Evolutionary conservation across 1,139 yeast species (phyloP).

Genomic region (Kodamaea plutei): DNA sequence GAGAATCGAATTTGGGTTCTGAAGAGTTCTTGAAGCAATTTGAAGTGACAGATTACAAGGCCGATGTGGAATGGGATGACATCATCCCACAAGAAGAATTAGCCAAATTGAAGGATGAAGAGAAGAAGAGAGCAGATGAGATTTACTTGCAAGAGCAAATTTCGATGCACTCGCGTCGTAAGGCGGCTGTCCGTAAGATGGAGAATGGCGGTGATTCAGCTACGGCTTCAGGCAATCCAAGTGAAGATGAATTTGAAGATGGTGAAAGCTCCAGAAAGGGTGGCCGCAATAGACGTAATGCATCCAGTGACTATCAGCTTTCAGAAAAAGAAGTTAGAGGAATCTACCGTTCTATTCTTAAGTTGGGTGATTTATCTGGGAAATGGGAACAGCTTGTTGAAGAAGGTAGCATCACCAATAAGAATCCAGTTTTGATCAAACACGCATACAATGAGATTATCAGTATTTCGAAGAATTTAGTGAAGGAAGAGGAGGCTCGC

Average conservation of each 20-base stretch:
- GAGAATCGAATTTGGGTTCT: conserved; percentile 95
- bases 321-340: conserved; percentile 87
- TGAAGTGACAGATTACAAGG: conserved; percentile 97
- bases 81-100: conserved; percentile 96
- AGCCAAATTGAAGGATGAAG: conserved; percentile 84
- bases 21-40: conserved; percentile 96
- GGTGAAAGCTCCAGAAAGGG: conserved; percentile 30
- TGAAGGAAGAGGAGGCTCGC: conserved; percentile 63
- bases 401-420: conserved; percentile 84
- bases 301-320: conserved; percentile 52
- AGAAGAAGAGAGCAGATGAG: conserved; percentile 81
- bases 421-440: conserved; percentile 78
- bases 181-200: conserved; percentile 63
- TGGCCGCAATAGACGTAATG: conserved; percentile 25
- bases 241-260: conserved; percentile 39
- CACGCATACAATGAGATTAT: conserved; percentile 72
- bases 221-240: conserved; percentile 8
- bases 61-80: conserved; percentile 99
- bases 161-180: conserved; percentile 78
- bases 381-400: conserved; percentile 85
- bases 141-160: conserved; percentile 84
- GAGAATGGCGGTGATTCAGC: conserved; percentile 10
- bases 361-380: conserved; percentile 76
- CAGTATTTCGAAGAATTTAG: conserved; percentile 56
- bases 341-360: conserved; percentile 75